A percentile compares a stretch with the other conserved stretches of the same genome.
phyloP scores from a whole-genome alignment of 495 filamentous ascomycete species.

The Astrocystis sublimbata region DNA sequence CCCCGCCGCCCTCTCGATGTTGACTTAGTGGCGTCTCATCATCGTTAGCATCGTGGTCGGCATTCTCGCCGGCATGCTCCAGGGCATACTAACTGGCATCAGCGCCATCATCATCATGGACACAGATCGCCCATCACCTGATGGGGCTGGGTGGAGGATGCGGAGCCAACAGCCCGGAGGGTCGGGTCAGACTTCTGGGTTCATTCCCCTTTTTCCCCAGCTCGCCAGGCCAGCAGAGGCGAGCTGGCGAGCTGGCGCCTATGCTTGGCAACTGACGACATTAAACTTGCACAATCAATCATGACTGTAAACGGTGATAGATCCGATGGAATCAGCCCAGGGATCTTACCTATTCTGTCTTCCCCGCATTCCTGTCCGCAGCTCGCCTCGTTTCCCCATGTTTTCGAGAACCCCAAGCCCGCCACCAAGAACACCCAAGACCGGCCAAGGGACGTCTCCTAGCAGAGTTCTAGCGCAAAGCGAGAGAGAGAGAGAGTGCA shows the following conservation, averaged over 20 bases:
- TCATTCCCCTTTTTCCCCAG: slow-evolving; percentile 13
- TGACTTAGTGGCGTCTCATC: not conserved
- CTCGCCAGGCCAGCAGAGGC: not conserved
- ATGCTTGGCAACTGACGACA: slow-evolving; percentile 11
- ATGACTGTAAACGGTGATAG: slow-evolving; percentile 9
- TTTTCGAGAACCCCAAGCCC: not conserved
- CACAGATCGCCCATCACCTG: not conserved
- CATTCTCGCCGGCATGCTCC: too few relatives aligned
- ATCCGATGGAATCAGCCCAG: not conserved
- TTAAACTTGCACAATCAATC: not conserved
- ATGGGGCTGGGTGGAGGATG: slow-evolving; percentile 2
- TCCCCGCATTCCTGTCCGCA: slow-evolving; percentile 9
- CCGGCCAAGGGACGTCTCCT: too few relatives aligned
- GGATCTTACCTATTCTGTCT: not conserved
- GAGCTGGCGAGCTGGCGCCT: not conserved
- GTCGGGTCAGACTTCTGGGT: not conserved
- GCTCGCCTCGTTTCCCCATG: slow-evolving; percentile 8
- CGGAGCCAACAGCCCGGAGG: not conserved
- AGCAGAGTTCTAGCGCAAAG: not conserved
- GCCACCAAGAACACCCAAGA: not conserved
- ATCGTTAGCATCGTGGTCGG: not conserved
- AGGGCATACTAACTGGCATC: not conserved
- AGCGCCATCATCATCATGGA: not conserved
- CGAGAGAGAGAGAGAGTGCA: not conserved
- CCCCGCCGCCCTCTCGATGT: not conserved